phyloP scores from a whole-genome alignment of 2,329 filamentous ascomycete genomes.

The Trichoderma sp. region DNA sequence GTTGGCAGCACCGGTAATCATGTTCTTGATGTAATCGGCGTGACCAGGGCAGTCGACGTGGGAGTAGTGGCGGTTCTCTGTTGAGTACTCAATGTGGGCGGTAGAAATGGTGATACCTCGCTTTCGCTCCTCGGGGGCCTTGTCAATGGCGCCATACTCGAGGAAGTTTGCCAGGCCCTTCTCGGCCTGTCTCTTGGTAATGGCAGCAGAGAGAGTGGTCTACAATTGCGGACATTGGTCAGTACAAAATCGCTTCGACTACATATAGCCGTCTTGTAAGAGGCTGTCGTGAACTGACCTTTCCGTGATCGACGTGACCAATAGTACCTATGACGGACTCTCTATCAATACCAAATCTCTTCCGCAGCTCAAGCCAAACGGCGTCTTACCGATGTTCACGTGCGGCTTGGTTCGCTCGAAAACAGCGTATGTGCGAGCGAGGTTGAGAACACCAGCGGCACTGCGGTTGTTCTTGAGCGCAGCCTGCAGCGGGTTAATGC shows the following conservation, averaged over 20 bases:
- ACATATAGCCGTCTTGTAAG: background rate
- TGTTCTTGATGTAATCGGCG: conserved; percentile 99
- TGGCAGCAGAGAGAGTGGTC: conserved; percentile 97
- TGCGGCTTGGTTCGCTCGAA: conserved; percentile 94
- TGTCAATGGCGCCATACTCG: conserved; percentile 97
- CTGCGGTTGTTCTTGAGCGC: conserved; percentile 58
- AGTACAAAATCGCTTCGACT: background rate
- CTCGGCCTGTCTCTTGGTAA: conserved; percentile 95
- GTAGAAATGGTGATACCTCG: conserved; percentile 99
- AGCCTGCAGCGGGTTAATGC: conserved; percentile 73
- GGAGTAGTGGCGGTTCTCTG: conserved; percentile 91
- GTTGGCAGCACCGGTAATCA: conserved; percentile 99
- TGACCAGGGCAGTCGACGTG: conserved; percentile 99
- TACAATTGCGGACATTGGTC: conserved; percentile 36
- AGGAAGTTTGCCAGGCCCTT: conserved; percentile 94
- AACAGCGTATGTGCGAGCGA: conserved; percentile 62
- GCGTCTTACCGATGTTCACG: conserved; percentile 85
- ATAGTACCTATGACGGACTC: conserved; percentile 67
- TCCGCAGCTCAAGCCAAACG: background rate
- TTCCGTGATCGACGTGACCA: conserved; percentile 99
- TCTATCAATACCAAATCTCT: background rate
- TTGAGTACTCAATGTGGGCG: conserved; percentile 97
- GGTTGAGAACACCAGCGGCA: conserved; percentile 61
- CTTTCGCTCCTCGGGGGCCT: conserved; percentile 98
- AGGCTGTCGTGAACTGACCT: conserved; percentile 56